A percentile compares a stretch with the other conserved stretches of the same genome.
These are phyloP conservation scores for Rhodotorula glutinis DNA, from an alignment of 1,284 basidiomycete genomes.

Conservation along the genomic window DNA sequence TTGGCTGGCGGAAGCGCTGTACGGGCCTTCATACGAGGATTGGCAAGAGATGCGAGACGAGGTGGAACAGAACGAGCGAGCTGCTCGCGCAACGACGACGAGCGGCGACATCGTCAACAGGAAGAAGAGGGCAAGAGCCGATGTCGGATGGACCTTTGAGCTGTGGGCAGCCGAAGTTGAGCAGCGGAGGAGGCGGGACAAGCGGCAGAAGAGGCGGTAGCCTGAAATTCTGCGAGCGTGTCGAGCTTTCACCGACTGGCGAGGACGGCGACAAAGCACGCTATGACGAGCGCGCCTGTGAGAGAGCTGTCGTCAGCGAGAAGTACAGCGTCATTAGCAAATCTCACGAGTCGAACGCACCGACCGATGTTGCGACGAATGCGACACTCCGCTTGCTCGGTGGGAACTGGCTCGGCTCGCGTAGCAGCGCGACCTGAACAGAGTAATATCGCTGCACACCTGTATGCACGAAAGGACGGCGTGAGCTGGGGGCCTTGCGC, in stretches of 20 bases:
- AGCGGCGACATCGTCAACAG: neutral
- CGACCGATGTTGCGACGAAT: constrained; percentile 22
- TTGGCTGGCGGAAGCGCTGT: neutral
- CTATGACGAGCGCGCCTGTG: neutral
- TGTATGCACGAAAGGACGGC: neutral
- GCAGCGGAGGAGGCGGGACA: neutral
- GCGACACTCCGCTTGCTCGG: constrained; percentile 28
- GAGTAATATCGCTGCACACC: constrained; percentile 29
- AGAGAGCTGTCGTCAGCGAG: neutral
- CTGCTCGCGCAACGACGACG: neutral
- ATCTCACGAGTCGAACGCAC: no score
- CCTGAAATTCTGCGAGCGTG: neutral
- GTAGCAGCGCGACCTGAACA: constrained; percentile 25
- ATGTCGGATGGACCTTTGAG: neutral
- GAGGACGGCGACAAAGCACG: neutral
- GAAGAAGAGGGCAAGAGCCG: neutral
- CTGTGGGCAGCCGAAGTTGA: neutral
- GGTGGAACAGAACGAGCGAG: neutral
- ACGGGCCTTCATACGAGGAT: neutral
- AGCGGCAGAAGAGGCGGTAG: neutral
- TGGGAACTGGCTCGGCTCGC: constrained; percentile 33
- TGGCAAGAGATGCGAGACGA: neutral
- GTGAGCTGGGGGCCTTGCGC: neutral
- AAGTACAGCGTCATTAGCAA: no score
- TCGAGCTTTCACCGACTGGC: neutral